These are phyloP conservation scores for Taxawa tesnikishii DNA, from an alignment of 2,329 filamentous ascomycete species.

Conservation along the genomic window DNA sequence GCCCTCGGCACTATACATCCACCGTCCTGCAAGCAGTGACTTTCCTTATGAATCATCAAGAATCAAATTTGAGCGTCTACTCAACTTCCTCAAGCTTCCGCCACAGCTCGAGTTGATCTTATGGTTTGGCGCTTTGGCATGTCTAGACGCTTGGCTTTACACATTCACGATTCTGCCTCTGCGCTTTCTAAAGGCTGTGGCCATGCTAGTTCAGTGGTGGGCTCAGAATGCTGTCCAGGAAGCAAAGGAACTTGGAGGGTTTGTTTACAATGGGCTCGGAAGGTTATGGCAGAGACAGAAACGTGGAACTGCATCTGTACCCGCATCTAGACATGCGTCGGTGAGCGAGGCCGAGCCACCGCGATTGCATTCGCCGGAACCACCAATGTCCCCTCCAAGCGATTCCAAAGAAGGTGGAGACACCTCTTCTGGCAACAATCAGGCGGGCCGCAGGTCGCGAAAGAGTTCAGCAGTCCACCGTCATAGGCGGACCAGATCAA, in stretches of 20 bases:
- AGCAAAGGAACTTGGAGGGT: conserved; percentile 55
- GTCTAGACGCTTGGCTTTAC: conserved; percentile 91
- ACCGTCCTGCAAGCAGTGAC: conserved; percentile 42
- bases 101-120: conserved; percentile 73
- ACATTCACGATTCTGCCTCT: conserved; percentile 92
- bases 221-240: conserved; percentile 59
- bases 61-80: conserved; percentile 80
- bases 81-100: conserved; percentile 78
- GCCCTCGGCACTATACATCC: conserved; percentile 52
- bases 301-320: conserved; percentile 2
- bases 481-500: conserved; percentile 69
- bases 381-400: neutral
- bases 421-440: neutral
- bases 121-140: conserved; percentile 79
- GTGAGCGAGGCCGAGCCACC: conserved; percentile 8
- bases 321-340: conserved; percentile 9
- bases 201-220: conserved; percentile 71
- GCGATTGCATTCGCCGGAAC: conserved; percentile 1
- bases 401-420: neutral
- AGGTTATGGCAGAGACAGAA: conserved; percentile 54
- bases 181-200: conserved; percentile 69
- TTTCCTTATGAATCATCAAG: conserved; percentile 84
- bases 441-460: conserved; percentile 2
- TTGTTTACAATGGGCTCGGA: conserved; percentile 68
- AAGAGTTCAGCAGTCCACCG: conserved; percentile 21